Conservation (phyloP, 306 rosid genomes). For the Prunus kanzakura region DNA sequence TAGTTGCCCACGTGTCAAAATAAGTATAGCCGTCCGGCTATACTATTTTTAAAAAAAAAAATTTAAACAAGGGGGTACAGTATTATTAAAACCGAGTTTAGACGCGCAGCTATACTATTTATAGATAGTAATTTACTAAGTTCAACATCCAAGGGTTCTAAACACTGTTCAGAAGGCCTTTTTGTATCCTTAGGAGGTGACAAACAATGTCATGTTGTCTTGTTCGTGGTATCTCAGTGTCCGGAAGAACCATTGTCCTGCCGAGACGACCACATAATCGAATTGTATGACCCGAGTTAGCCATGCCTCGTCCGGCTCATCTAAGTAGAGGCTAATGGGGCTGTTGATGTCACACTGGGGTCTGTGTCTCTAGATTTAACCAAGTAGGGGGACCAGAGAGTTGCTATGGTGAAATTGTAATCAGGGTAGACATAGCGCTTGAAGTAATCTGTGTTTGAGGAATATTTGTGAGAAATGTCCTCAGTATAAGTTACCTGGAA, state of each 20-base stretch:
- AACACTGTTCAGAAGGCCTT: slow-evolving; percentile 68
- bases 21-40: rapidly evolving
- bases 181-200: slow-evolving; percentile 43
- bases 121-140: no score
- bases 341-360: slow-evolving; percentile 32
- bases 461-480: slow-evolving; percentile 43
- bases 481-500: slow-evolving; percentile 65
- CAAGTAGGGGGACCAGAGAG: slow-evolving; percentile 77
- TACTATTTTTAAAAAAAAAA: rapidly evolving
- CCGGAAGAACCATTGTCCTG: slow-evolving; percentile 90
- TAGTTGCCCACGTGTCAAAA: no score
- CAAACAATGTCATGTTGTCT: slow-evolving; percentile 39
- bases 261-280: slow-evolving; percentile 70
- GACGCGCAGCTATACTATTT: no score
- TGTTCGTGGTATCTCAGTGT: slow-evolving; percentile 41
- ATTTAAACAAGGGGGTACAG: no score
- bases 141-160: slow-evolving; percentile 20
- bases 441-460: slow-evolving; percentile 38
- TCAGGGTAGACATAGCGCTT: slow-evolving; percentile 49
- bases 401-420: slow-evolving; percentile 65
- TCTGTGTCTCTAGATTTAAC: slow-evolving; percentile 51
- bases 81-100: rapidly evolving
- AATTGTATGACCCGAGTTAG: slow-evolving; percentile 35
- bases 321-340: slow-evolving; percentile 61
- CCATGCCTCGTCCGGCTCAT: slow-evolving; percentile 66